phyloP scores from a whole-genome alignment of 495 filamentous ascomycete species.

The Pseudevernia furfuracea region DNA sequence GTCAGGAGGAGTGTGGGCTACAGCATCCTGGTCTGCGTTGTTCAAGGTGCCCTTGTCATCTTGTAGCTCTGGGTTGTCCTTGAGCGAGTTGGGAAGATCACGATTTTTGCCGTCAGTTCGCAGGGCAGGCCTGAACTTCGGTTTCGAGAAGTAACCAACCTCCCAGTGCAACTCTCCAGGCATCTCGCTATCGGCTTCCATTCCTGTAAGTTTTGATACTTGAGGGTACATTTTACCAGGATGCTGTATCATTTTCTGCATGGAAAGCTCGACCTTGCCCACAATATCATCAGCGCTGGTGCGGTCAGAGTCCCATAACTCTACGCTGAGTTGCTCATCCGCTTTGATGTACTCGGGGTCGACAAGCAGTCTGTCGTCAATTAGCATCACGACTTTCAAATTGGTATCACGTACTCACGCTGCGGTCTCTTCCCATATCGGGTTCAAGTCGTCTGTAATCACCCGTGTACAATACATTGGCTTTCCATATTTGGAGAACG shows the following conservation, averaged over 20 bases:
- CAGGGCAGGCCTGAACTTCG: slow-evolving; percentile 71
- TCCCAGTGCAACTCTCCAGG: slow-evolving; percentile 93
- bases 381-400: slow-evolving; percentile 10
- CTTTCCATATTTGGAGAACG: slow-evolving; percentile 85
- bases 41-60: slow-evolving; percentile 81
- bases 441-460: slow-evolving; percentile 89
- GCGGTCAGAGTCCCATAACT: slow-evolving; percentile 90
- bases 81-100: slow-evolving; percentile 61
- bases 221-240: slow-evolving; percentile 87
- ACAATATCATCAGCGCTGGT: slow-evolving; percentile 88
- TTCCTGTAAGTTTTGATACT: slow-evolving; percentile 71
- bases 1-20: slow-evolving; percentile 84
- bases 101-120: slow-evolving; percentile 78
- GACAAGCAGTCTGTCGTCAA: slow-evolving; percentile 50
- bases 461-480: slow-evolving; percentile 96
- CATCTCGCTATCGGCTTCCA: slow-evolving; percentile 79
- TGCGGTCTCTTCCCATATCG: slow-evolving; percentile 86
- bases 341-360: slow-evolving; percentile 86
- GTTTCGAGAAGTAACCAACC: slow-evolving; percentile 87
- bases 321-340: slow-evolving; percentile 83
- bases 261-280: slow-evolving; percentile 85
- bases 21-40: slow-evolving; percentile 68
- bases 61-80: slow-evolving; percentile 69
- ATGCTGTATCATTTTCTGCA: slow-evolving; percentile 91
- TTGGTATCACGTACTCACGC: slow-evolving; percentile 37